phyloP scores from a whole-genome alignment of 2,329 filamentous ascomycete species.

The Alternaria sp. region DNA sequence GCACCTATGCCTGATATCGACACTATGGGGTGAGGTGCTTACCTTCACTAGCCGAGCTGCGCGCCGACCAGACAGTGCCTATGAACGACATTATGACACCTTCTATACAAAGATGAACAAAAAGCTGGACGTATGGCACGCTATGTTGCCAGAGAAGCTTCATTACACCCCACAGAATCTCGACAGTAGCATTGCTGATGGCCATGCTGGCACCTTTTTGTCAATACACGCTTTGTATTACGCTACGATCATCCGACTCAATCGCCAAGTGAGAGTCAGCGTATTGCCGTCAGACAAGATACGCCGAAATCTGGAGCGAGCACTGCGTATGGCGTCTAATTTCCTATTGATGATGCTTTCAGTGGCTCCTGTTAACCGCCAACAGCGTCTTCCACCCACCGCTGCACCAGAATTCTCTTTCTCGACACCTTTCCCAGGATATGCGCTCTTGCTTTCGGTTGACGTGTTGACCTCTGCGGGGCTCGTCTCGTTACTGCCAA shows the following conservation, averaged over 20 bases:
- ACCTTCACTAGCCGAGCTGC: conserved; percentile 65
- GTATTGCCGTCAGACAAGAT: conserved; percentile 41
- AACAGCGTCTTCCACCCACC: conserved; percentile 39
- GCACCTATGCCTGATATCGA: conserved; percentile 68
- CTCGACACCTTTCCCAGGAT: conserved; percentile 67
- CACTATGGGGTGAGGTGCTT: conserved; percentile 72
- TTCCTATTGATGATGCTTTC: conserved; percentile 49
- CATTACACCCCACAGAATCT: conserved; percentile 66
- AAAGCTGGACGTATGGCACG: conserved; percentile 66
- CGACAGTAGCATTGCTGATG: conserved; percentile 61
- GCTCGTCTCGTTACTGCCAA: conserved; percentile 50
- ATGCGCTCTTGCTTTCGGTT: conserved; percentile 68
- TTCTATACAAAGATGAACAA: conserved; percentile 63
- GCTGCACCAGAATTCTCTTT: conserved; percentile 51
- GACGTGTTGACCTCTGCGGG: conserved; percentile 72
- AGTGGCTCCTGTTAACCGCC: conserved; percentile 38
- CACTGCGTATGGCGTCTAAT: conserved; percentile 40
- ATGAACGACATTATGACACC: conserved; percentile 58
- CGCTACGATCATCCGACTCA: conserved; percentile 69
- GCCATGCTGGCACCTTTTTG: conserved; percentile 67
- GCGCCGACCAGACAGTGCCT: conserved; percentile 55
- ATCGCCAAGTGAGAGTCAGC: conserved; percentile 61
- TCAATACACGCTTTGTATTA: conserved; percentile 74
- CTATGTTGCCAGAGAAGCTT: conserved; percentile 64
- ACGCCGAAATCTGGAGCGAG: conserved; percentile 43